phyloP scores from a whole-genome alignment of 2,329 filamentous ascomycete genomes.

The Ramularia collo-cygni region DNA sequence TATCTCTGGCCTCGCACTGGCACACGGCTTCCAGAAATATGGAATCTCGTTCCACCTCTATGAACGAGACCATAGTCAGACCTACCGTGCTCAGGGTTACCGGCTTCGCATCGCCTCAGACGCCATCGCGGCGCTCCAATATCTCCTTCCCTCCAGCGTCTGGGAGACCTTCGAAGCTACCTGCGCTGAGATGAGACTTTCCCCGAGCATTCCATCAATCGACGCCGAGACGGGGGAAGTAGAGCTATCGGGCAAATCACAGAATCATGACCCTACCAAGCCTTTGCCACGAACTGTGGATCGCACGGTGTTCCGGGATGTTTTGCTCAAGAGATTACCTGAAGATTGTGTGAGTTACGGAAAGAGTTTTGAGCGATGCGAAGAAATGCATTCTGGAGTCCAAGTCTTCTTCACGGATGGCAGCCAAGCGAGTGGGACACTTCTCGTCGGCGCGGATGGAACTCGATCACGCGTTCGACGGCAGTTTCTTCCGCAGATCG shows the following conservation, averaged over 20 bases:
- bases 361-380: constrained; percentile 13
- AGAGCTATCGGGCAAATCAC: neutral
- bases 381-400: constrained; percentile 5
- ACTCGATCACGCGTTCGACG: constrained; percentile 12
- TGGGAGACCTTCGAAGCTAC: constrained; percentile 6
- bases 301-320: constrained; percentile 14
- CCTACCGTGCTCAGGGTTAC: constrained; percentile 19
- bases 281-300: constrained; percentile 11
- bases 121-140: constrained; percentile 10
- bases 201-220: constrained; percentile 5
- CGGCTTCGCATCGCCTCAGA: constrained; percentile 13
- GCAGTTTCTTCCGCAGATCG: constrained; percentile 8
- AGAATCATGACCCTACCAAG: neutral
- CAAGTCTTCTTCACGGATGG: constrained; percentile 16
- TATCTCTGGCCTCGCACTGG: constrained; percentile 21
- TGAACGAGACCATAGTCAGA: constrained; percentile 16
- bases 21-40: constrained; percentile 22
- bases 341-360: constrained; percentile 13
- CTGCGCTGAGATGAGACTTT: constrained; percentile 4
- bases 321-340: constrained; percentile 12
- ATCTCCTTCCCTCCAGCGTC: constrained; percentile 3
- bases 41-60: constrained; percentile 19
- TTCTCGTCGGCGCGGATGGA: constrained; percentile 17
- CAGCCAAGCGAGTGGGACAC: constrained; percentile 6
- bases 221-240: constrained; percentile 11